These are phyloP conservation scores for Nakazawaea sp. DNA, from an alignment of 805 yeast genomes.

Conservation along the genomic window DNA sequence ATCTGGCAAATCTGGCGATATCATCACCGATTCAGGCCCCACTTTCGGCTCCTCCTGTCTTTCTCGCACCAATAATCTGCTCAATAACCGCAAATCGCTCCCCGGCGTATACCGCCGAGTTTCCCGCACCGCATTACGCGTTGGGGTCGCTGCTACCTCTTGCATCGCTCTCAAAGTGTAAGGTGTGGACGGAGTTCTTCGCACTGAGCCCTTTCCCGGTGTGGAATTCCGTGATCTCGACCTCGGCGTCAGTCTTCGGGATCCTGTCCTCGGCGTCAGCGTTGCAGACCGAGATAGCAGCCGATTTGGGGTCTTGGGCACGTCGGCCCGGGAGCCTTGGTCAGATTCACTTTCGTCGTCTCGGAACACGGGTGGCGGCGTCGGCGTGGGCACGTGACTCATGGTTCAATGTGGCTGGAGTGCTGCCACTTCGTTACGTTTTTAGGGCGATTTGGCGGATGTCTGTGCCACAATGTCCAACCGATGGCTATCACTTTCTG, in stretches of 20 bases:
- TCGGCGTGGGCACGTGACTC: constrained; percentile 1
- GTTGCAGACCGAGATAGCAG: constrained; percentile 1
- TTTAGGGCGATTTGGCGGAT: too few relatives aligned
- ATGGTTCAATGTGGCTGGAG: too few relatives aligned
- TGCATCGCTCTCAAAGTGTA: constrained; percentile 22
- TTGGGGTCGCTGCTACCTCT: constrained; percentile 18
- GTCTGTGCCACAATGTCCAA: too few relatives aligned
- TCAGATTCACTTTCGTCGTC: constrained; percentile 2
- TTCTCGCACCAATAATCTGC: constrained; percentile 21
- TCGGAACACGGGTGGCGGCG: constrained; percentile 6
- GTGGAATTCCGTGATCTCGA: constrained; percentile 12
- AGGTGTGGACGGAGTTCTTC: constrained; percentile 23
- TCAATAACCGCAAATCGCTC: constrained; percentile 22
- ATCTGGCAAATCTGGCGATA: too few relatives aligned
- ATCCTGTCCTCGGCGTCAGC: constrained; percentile 8
- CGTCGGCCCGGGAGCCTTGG: constrained; percentile 3
- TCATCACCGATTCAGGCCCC: too few relatives aligned
- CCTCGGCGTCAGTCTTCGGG: constrained; percentile 11
- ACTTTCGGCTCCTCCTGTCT: constrained; percentile 11
- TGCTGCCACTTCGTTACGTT: too few relatives aligned
- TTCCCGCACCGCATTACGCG: constrained; percentile 6
- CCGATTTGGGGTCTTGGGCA: constrained; percentile 12
- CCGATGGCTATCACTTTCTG: too few relatives aligned
- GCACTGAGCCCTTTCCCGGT: constrained; percentile 15
- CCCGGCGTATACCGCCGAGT: constrained; percentile 23